Percentiles rank a stretch among this genome's conserved stretches.
Conservation (phyloP, 192 early-diverging fungal species). For the Mortierella hygrophila region DNA sequence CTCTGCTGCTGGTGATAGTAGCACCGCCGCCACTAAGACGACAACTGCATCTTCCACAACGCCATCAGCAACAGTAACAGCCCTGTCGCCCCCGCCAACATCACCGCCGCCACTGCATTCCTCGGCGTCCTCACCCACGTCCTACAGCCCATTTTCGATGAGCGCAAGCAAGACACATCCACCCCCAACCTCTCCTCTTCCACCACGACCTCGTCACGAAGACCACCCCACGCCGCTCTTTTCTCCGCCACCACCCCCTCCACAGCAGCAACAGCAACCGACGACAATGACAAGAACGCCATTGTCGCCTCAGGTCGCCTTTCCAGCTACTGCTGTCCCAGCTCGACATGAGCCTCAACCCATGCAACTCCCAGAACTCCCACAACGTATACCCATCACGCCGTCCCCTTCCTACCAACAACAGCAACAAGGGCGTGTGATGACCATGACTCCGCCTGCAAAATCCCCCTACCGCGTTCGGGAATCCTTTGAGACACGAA, state of each 20-base stretch:
- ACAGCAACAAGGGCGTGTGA: neutral
- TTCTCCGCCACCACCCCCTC: neutral
- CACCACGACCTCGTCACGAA: neutral
- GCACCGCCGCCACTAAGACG: neutral
- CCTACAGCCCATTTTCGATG: neutral
- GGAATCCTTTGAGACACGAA: constrained; percentile 38
- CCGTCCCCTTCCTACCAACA: neutral
- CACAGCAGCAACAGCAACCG: neutral
- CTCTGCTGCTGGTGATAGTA: neutral
- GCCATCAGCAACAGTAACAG: neutral
- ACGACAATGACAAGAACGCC: neutral
- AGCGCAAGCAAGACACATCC: neutral
- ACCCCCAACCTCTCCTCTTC: neutral
- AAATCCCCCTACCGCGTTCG: constrained; percentile 38
- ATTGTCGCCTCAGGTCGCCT: neutral
- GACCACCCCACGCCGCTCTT: neutral
- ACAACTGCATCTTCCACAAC: neutral
- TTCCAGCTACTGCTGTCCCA: neutral
- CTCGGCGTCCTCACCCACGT: neutral
- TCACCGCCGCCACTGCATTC: neutral
- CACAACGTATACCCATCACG: neutral
- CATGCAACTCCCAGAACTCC: neutral
- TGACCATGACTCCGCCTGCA: constrained; percentile 16
- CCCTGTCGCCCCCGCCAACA: neutral
- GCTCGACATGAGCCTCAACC: neutral